phyloP scores from a whole-genome alignment of 2,329 filamentous ascomycete genomes.

The Pyricularia grisea region DNA sequence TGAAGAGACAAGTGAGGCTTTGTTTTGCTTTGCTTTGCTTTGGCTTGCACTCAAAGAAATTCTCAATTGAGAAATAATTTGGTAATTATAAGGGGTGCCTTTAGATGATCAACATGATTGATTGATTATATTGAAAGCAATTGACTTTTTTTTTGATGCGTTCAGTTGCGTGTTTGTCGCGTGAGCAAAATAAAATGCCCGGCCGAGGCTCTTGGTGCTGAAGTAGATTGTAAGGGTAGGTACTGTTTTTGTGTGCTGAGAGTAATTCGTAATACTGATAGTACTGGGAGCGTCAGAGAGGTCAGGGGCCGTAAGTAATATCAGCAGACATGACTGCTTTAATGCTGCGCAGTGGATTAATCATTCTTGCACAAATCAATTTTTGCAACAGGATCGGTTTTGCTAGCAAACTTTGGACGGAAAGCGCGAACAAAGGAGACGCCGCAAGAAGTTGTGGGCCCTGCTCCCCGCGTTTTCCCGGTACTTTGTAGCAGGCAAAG shows the following conservation, averaged over 20 bases:
- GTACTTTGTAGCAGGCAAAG: not conserved
- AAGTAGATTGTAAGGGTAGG: too few species aligned
- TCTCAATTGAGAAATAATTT: too few species aligned
- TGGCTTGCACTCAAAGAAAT: not conserved
- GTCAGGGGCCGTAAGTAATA: not conserved
- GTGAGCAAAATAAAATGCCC: too few species aligned
- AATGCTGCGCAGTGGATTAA: not conserved
- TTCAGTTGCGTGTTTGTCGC: too few species aligned
- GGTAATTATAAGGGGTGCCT: too few species aligned
- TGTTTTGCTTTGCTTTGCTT: too few species aligned
- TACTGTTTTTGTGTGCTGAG: not conserved
- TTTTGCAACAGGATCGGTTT: too few species aligned
- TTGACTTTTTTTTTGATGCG: too few species aligned
- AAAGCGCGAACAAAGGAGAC: not conserved
- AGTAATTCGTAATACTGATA: not conserved
- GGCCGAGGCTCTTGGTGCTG: too few species aligned
- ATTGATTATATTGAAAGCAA: too few species aligned
- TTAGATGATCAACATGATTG: too few species aligned
- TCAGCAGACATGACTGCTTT: not conserved
- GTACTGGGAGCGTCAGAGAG: too few species aligned
- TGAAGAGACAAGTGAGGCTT: not conserved
- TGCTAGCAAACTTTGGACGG: not conserved
- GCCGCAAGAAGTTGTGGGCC: not conserved
- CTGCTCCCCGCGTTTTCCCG: not conserved
- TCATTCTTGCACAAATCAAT: not conserved